Percentiles rank a stretch among this genome's conserved stretches.
Conservation (phyloP, 345 rosid genomes). For the Combretum micranthum region DNA sequence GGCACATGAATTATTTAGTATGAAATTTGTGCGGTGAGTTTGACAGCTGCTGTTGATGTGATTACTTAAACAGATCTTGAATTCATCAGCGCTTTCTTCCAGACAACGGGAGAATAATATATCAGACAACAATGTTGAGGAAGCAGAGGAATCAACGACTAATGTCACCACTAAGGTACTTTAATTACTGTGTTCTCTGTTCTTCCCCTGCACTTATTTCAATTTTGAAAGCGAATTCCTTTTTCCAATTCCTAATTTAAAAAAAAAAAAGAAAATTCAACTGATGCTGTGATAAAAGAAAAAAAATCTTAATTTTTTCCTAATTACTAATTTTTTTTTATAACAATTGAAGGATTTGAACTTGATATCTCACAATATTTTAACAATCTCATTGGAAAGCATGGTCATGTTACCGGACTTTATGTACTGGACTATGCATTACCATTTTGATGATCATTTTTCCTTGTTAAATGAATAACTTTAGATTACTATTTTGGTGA, state of each 20-base stretch:
- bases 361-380: no score
- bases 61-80: slow-evolving; percentile 32
- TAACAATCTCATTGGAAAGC: no score
- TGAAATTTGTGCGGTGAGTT: background rate
- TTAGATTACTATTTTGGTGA: no score
- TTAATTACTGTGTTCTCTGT: background rate
- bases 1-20: background rate
- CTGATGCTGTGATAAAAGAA: background rate
- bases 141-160: slow-evolving; percentile 28
- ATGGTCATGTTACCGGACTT: no score
- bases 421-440: no score
- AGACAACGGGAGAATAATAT: slow-evolving; percentile 20
- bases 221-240: slow-evolving; percentile 2
- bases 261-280: background rate
- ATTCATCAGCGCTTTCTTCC: slow-evolving; percentile 26
- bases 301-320: background rate
- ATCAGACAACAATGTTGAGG: slow-evolving; percentile 15
- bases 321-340: background rate
- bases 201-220: slow-evolving; percentile 18
- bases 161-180: slow-evolving; percentile 18
- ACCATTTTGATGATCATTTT: no score
- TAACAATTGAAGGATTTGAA: no score
- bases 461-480: no score
- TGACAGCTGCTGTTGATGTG: slow-evolving; percentile 2
- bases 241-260: background rate